Base-by-base conservation (phyloP, 1,284 basidiomycete genomes). In the Heterobasidion irregulare region DNA sequence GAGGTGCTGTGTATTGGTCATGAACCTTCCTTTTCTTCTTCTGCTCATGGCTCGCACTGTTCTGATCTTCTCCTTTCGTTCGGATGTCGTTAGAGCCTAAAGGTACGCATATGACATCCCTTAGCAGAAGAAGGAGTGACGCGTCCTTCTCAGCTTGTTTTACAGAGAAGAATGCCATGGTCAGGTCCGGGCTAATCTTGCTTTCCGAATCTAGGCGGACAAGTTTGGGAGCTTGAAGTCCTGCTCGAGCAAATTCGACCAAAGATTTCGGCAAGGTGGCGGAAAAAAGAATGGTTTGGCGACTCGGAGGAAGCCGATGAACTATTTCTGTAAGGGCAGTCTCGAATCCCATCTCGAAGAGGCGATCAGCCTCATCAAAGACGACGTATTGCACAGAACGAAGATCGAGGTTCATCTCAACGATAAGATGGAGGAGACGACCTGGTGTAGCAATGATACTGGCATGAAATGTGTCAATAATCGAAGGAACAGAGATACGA, bases 311-410 rank as follows among this genome's bases (percentile, higher is more conserved):
- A 38, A 99, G 83, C 33, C 94, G 89, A 62, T 88, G 79, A 3
- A 98, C 75, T 62, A 98, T 94, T 70, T 98, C 96, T 56, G 86
- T 87, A 35, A 99, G 77, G 52, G 97, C 92, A 2, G 87, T 84
- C 63, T 93, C 91, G 68, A 99, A 99, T 13, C 96, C 96, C 87
- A 98, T 94, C 67, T 99, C 97, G 68, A 99, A 99, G 12, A 98
- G 80, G 38, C 94, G 85, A 70, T 99, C 97, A 0, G 97, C 97
- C 73, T 99, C 97, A 68, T 99, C 97, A 64, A 99, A 99, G 16
- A 99, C 91, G 56, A 96, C 85, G 60, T 94, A 94, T 68, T 96
- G 85, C 2, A 96, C 79, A 0, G 89, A 86, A 51, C 89, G 86
- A 38, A 99, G 75, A 66, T 98, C 94, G 50, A 98, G 75, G 61